Evolutionary conservation across 371 early-diverging fungal genomes (phyloP).

Genomic region (Amoeboaphelidium protococcarum): DNA sequence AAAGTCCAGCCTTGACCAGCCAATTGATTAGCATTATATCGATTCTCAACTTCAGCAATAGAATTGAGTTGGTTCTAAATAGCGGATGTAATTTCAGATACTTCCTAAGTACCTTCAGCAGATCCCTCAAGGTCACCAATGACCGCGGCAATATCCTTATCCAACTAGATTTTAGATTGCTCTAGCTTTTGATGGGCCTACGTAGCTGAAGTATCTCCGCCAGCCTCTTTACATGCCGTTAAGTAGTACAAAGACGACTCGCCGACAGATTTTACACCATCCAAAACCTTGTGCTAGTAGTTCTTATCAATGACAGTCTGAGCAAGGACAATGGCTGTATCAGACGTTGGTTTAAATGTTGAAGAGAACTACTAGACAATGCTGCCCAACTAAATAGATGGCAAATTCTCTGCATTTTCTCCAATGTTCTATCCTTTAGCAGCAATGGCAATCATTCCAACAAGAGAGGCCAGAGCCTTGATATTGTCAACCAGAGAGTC

Average conservation of each 20-base stretch:
- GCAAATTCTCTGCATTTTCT: not conserved
- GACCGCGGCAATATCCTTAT: conserved; percentile 4
- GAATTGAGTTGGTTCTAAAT: conserved; percentile 10
- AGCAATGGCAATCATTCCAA: not conserved
- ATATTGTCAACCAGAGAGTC: not conserved
- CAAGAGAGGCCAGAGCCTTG: not conserved
- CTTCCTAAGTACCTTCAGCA: conserved; percentile 11
- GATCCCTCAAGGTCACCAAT: conserved; percentile 13
- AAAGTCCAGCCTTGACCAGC: not conserved
- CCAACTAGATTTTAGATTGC: not conserved
- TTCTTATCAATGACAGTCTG: not conserved
- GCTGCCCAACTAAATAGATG: not conserved
- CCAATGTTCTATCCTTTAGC: not conserved
- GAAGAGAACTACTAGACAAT: not conserved
- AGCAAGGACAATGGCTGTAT: not conserved
- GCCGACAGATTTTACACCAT: not conserved
- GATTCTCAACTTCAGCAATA: not conserved
- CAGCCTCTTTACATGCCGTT: conserved; percentile 7
- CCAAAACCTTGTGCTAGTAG: not conserved
- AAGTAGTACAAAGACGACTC: not conserved
- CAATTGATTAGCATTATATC: not conserved
- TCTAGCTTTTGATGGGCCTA: not conserved
- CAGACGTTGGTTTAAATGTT: not conserved
- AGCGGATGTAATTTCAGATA: conserved; percentile 8
- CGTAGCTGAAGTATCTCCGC: conserved; percentile 3